These are phyloP conservation scores for Leccinum broughii DNA, from an alignment of 768 basidiomycete genomes.

Conservation along the genomic window DNA sequence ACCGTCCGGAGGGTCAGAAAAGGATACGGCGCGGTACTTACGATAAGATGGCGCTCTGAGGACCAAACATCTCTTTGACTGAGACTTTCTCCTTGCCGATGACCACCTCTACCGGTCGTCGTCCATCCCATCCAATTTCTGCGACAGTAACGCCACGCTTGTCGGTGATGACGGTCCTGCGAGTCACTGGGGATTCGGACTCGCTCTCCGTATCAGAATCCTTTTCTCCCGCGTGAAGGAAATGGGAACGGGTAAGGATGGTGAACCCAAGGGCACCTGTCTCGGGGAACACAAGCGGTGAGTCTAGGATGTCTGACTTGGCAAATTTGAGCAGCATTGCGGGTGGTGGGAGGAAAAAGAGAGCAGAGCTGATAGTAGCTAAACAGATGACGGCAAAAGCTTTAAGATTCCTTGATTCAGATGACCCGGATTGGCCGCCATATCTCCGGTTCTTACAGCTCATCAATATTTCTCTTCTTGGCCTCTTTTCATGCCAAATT, in stretches of 20 bases:
- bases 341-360: conserved; percentile 3
- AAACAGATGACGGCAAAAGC: not conserved
- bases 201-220: conserved; percentile 33
- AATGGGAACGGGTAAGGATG: conserved; percentile 45
- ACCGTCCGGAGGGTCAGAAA: conserved; percentile 1
- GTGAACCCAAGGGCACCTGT: conserved; percentile 50
- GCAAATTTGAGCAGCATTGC: conserved; percentile 61
- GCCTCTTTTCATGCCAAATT: not conserved
- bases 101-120: conserved; percentile 49
- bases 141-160: conserved; percentile 43
- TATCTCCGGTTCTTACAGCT: not conserved
- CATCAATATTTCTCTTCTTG: conserved; percentile 5
- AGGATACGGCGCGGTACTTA: conserved; percentile 29
- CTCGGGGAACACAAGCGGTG: conserved; percentile 51
- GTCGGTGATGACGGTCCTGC: conserved; percentile 47
- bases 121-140: conserved; percentile 53
- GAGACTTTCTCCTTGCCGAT: conserved; percentile 52
- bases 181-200: conserved; percentile 27
- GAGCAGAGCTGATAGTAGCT: not conserved
- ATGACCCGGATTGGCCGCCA: not conserved
- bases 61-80: conserved; percentile 57
- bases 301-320: conserved; percentile 57
- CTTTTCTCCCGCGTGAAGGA: conserved; percentile 27
- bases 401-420: not conserved
- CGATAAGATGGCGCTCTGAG: conserved; percentile 55